Evolutionary conservation across 306 rosid species (phyloP).

Genomic region (Elaeagnus macrophylla): DNA sequence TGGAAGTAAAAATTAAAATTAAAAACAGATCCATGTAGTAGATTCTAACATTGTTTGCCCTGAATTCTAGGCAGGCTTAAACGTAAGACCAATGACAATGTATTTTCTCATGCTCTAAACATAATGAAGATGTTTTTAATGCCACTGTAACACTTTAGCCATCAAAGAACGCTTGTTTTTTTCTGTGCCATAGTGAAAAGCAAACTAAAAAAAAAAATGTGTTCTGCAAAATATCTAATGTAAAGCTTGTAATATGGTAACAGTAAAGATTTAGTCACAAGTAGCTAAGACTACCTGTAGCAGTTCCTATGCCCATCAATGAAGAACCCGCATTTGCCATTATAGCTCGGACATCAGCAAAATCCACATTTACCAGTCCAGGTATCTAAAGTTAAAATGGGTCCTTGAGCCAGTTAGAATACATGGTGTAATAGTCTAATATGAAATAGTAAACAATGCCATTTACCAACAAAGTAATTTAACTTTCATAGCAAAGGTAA

Average conservation of each 20-base stretch:
- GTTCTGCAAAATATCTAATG: too few species aligned
- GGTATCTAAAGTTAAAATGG: conserved; percentile 60
- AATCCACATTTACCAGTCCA: conserved; percentile 86
- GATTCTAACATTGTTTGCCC: too few species aligned
- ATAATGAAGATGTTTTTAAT: conserved; percentile 1
- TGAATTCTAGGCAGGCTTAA: too few species aligned
- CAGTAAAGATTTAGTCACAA: neutral
- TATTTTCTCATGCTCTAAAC: neutral
- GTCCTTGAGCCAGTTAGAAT: conserved; percentile 6
- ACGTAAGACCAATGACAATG: too few species aligned
- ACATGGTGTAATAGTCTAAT: neutral
- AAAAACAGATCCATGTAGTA: too few species aligned
- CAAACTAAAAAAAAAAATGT: neutral
- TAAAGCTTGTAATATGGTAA: neutral
- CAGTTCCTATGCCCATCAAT: conserved; percentile 91
- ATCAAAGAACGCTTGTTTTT: neutral
- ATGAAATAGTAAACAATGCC: neutral
- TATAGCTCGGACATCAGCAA: conserved; percentile 93
- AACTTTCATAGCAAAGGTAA: too few species aligned
- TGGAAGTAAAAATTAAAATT: too few species aligned
- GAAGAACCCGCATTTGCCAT: conserved; percentile 97
- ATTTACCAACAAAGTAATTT: neutral
- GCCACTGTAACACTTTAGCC: neutral
- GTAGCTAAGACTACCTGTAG: conserved; percentile 49
- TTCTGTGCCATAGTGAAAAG: neutral